Evolutionary conservation across 2,329 filamentous ascomycete genomes (phyloP), one percentile per base, ranked within the genome.

Genomic region (Alternaria sp.): DNA sequence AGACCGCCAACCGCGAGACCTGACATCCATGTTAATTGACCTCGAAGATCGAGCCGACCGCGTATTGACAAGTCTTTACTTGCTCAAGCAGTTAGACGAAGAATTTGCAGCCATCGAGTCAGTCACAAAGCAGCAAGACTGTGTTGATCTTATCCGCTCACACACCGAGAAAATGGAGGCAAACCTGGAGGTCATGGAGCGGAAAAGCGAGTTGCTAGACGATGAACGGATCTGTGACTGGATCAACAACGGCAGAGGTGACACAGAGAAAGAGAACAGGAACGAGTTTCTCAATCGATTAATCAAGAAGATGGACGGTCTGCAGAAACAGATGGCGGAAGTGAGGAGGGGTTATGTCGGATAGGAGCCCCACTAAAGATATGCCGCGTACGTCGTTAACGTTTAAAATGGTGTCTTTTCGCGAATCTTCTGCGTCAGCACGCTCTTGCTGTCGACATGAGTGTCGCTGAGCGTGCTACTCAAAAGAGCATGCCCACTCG

Each of bases 401-500:
- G n/a, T n/a, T n/a, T n/a, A n/a, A n/a, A n/a, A n/a, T n/a, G n/a
- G n/a, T n/a, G n/a, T n/a, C n/a, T n/a, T n/a, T n/a, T n/a, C n/a
- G n/a, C n/a, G n/a, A n/a, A n/a, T n/a, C n/a, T n/a, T n/a, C n/a
- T n/a, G n/a, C n/a, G n/a, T n/a, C n/a, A n/a, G n/a, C n/a, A n/a
- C n/a, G n/a, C n/a, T n/a, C n/a, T n/a, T n/a, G n/a, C n/a, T n/a
- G n/a, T n/a, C n/a, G n/a, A n/a, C n/a, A n/a, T 19, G 12, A 2
- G 17, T 32, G 5, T 11, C 52, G 5, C 13, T 44, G 10, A 25
- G 10, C 3, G 6, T 4, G 15, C n/a, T 58, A 61, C 32, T 62
- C 26, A 17, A 77, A 77, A 2, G 53, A 62, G 52, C 74, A 75
- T 1, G 45, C 63, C 73, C 74, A 75, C 26, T 69, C 61, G 2